A percentile compares a stretch with the other conserved stretches of the same genome.
Conservation (phyloP, 805 yeast genomes). For the Wickerhamiella cacticola region DNA sequence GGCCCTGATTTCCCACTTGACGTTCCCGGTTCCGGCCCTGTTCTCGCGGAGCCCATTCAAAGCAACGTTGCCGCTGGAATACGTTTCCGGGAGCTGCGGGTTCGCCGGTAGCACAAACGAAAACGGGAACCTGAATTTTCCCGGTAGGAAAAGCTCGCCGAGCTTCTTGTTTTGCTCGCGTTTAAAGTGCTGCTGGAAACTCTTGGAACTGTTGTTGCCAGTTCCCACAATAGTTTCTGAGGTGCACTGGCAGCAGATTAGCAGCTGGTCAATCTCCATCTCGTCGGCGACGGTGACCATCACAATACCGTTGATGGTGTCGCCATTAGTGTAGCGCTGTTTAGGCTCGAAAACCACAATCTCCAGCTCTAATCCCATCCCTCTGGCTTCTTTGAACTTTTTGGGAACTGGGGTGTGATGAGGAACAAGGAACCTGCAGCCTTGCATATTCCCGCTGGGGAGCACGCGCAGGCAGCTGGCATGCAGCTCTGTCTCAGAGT, state of each 20-base stretch:
- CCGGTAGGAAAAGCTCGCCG: conserved; percentile 24
- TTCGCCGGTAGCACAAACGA: conserved; percentile 49
- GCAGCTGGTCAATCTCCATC: background rate
- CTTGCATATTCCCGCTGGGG: background rate
- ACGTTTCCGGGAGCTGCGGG: conserved; percentile 13
- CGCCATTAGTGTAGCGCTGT: conserved; percentile 8
- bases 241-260: conserved; percentile 10
- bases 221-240: background rate
- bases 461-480: conserved; percentile 3
- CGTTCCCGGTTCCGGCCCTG: conserved; percentile 5
- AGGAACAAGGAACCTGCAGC: conserved; percentile 3
- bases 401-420: background rate
- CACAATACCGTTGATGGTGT: conserved; percentile 5
- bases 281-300: background rate
- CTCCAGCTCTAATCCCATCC: conserved; percentile 5
- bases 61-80: conserved; percentile 9
- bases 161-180: background rate
- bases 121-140: conserved; percentile 71
- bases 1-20: conserved; percentile 10
- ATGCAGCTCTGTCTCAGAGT: background rate
- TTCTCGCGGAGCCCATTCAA: conserved; percentile 2
- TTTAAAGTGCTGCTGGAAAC: background rate
- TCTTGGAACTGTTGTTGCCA: background rate
- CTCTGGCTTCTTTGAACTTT: background rate
- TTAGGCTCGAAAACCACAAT: background rate